Conservation (phyloP, 805 yeast species). For the Candida saitoana region DNA sequence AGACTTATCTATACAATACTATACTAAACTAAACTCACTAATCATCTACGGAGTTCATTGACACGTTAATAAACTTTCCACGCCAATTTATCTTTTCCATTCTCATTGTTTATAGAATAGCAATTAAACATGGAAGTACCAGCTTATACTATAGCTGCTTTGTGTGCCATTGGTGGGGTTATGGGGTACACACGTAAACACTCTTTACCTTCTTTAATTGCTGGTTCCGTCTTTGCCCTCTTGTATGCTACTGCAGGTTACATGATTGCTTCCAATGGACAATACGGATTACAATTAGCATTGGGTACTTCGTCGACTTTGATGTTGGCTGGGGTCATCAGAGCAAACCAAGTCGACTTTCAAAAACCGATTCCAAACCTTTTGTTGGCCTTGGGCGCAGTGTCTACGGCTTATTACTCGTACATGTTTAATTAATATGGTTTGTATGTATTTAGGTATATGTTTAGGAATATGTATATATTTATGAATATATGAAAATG, state of each 20-base stretch:
- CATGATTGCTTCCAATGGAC: conserved; percentile 65
- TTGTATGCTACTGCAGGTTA: conserved; percentile 71
- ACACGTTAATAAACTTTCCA: too few relatives aligned
- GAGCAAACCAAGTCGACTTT: conserved; percentile 58
- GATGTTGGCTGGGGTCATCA: conserved; percentile 65
- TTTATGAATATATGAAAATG: not conserved
- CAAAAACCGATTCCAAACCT: conserved; percentile 73
- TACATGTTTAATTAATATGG: conserved; percentile 57
- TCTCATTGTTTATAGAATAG: too few relatives aligned
- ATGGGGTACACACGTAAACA: conserved; percentile 65
- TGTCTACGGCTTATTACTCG: conserved; percentile 64
- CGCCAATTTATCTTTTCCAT: too few relatives aligned
- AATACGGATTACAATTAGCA: conserved; percentile 79
- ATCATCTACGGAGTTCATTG: too few relatives aligned
- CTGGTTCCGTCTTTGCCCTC: conserved; percentile 62
- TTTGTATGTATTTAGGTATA: too few relatives aligned
- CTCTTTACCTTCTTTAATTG: conserved; percentile 75
- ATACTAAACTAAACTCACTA: too few relatives aligned
- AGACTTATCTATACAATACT: too few relatives aligned
- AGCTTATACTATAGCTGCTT: conserved; percentile 64
- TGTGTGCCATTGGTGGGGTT: conserved; percentile 65
- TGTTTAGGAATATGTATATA: too few relatives aligned
- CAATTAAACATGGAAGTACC: conserved; percentile 68
- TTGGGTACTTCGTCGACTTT: conserved; percentile 65
- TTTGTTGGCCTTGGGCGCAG: conserved; percentile 58